Conservation (phyloP, 2,329 filamentous ascomycete genomes). For the Colletotrichum somersetense region DNA sequence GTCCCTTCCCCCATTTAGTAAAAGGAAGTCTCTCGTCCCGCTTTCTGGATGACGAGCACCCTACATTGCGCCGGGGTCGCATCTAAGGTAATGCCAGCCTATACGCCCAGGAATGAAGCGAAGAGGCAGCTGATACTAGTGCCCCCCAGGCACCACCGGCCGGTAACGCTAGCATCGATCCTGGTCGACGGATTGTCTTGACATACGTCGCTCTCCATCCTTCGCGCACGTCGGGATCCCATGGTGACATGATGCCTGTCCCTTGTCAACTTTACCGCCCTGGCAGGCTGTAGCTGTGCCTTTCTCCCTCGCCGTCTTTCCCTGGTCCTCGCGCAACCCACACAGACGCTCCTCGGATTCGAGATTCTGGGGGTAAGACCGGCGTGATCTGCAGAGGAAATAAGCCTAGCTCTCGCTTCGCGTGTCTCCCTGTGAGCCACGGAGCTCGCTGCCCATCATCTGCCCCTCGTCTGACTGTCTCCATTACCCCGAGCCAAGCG, state of each 20-base stretch:
- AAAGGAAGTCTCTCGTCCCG: not conserved
- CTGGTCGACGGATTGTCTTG: constrained; percentile 32
- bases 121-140: not conserved
- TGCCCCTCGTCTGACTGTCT: not conserved
- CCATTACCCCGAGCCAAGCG: not conserved
- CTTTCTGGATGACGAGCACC: not conserved
- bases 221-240: constrained; percentile 1
- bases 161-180: constrained; percentile 8
- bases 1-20: not conserved
- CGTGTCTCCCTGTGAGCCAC: not conserved
- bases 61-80: not conserved
- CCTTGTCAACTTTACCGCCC: not conserved
- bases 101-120: not conserved
- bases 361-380: constrained; percentile 1
- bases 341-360: not conserved
- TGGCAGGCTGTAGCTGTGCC: not conserved
- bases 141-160: constrained; percentile 2
- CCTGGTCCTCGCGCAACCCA: not conserved
- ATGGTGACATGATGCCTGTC: not conserved
- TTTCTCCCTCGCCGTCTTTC: not conserved
- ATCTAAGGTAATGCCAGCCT: not conserved
- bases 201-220: constrained; percentile 36
- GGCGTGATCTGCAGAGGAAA: constrained; percentile 3
- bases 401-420: not conserved
- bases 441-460: not conserved